Evolutionary conservation across 176 grass and related monocot genomes (phyloP), one percentile per base, ranked within the genome.

Genomic region (Oryza longistaminata): DNA sequence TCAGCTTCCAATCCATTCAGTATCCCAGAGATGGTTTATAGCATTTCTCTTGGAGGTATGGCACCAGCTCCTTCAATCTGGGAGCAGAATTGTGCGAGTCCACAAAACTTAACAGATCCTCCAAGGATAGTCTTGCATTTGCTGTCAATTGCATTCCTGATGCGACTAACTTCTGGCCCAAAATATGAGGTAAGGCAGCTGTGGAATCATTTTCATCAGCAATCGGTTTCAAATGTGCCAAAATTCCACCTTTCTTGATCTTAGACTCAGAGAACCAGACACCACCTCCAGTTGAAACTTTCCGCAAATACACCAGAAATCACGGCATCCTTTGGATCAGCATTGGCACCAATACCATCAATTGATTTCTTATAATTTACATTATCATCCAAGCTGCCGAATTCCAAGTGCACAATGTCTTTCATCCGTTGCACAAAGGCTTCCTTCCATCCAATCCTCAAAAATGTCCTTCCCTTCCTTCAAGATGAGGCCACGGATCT

Each of bases 181-280:
- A 99, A 92, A 86, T 99, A 99, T 2, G 79, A 90, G 60, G 74
- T 84, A 43, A 99, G 76, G 69, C 93, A 96, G 70, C 80, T 96
- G 78, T 85, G 85, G 50, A 96, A 60, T 99, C 93, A 89, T 90
- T 96, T 65, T 99, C 96, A 66, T 96, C 93, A 86, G 92, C 84
- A 82, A 89, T 90, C 26, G 91, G 91, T 81, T 99, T 99, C 84
- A 96, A 88, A 78, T 85, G 85, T 82, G 88, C 90, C 79, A 92
- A 87, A 75, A 96, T 71, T 69, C 96, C 96, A 52, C 85, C 75
- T 96, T 92, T 99, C 85, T 94, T 96, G 78, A 88, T 83, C 49
- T 92, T 99, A 45, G 92, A 84, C 73, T 99, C 96, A 37, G 91
- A 94, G 85, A 99, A 99, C 97, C 97, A 99, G 86, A 96, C 81